Evolutionary conservation across 2,329 filamentous ascomycete genomes (phyloP).

Genomic region (Blumeria graminis): DNA sequence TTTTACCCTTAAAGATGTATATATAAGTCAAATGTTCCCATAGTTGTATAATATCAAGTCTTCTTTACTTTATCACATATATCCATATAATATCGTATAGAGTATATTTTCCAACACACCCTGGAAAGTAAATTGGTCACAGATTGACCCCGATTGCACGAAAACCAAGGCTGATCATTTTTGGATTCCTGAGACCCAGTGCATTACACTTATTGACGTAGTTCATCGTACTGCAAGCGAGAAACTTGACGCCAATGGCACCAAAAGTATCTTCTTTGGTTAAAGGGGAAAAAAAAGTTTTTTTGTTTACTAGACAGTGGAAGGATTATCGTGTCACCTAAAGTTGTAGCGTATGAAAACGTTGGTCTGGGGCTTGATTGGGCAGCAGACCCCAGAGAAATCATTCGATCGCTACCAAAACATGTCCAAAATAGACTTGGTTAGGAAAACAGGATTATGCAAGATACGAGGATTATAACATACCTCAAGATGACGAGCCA

Average conservation of each 20-base stretch:
- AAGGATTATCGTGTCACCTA: not conserved
- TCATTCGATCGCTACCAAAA: not conserved
- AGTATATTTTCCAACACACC: too few relatives aligned
- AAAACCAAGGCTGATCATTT: not conserved
- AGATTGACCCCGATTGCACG: too few relatives aligned
- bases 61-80: too few relatives aligned
- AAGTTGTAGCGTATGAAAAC: not conserved
- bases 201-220: not conserved
- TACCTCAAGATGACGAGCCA: too few relatives aligned
- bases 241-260: not conserved
- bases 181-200: not conserved
- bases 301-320: not conserved
- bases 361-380: not conserved
- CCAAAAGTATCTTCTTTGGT: not conserved
- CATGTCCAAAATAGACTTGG: not conserved
- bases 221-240: not conserved
- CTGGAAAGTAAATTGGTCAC: too few relatives aligned
- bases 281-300: not conserved
- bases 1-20: too few relatives aligned
- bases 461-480: too few relatives aligned
- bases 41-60: too few relatives aligned
- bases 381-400: not conserved
- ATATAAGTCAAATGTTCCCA: too few relatives aligned
- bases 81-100: too few relatives aligned
- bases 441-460: not conserved